Evolutionary conservation across 495 filamentous ascomycete species (phyloP), one percentile per base, ranked within the genome.

Genomic region (Aspergillus ostianus): DNA sequence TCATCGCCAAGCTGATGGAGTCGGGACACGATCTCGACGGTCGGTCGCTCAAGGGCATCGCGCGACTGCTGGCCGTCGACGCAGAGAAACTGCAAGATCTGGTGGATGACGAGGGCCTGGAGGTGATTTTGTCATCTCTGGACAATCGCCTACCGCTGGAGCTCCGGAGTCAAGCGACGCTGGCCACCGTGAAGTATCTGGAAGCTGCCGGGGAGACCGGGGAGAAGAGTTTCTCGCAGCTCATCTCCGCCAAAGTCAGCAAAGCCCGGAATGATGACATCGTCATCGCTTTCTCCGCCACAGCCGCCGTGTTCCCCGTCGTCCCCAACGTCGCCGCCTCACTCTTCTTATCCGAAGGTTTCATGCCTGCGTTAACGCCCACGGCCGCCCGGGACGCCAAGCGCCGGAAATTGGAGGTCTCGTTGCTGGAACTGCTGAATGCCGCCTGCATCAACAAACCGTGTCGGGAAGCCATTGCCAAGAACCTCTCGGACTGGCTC

Each of bases 301-400:
- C 91, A 3, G 84, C 91, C 5, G 84, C 87, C 6, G 82, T 97
- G 30, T 98, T 98, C 70, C 92, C 93, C 1, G 80, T 98, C 55
- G 85, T 87, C 1, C 86, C 91, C 15, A 77, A 85, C 46, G 79
- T 87, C 29, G 88, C 85, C 3, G 81, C 88, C 4, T 76, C 81
- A 54, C 77, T 98, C 41, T 96, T 98, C 68, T 82, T 97, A 54
- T 91, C 84, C 18, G 89, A 93, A 48, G 90, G 88, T 3, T 97
- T 98, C 66, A 78, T 94, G 52, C 70, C 79, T 30, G 82, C 81
- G 41, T 77, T 96, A 21, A 84, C 83, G 19, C 85, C 89, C 8
- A 71, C 93, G 51, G 85, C 92, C 70, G 81, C 87, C 54, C 84
- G 85, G 65, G 88, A 89, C 55, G 83, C 83, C 70, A 92, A 89